A percentile compares a stretch with the other conserved stretches of the same genome.
These are phyloP conservation scores for Cytospora piceicola DNA, from an alignment of 2,329 filamentous ascomycete species.

Conservation along the genomic window DNA sequence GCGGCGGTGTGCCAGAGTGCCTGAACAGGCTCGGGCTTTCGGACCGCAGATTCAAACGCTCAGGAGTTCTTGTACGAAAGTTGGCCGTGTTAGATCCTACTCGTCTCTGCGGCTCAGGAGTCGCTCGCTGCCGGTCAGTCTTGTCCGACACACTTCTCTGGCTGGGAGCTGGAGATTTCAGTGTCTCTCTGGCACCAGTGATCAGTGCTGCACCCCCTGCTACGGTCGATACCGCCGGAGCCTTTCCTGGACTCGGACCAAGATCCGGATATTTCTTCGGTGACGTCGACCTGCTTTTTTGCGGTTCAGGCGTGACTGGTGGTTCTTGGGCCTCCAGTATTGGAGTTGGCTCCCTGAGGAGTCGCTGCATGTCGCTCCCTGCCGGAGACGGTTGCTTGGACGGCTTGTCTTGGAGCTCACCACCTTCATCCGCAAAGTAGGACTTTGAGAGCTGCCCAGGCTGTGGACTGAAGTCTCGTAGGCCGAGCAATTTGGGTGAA, in stretches of 20 bases:
- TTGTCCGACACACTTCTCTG: conserved; percentile 49
- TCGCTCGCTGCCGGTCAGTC: conserved; percentile 32
- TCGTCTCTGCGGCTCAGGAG: conserved; percentile 38
- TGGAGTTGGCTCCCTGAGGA: conserved; percentile 39
- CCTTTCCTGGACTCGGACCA: conserved; percentile 35
- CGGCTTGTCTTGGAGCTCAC: conserved; percentile 5
- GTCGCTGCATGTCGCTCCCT: conserved; percentile 18
- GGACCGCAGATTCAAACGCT: conserved; percentile 60
- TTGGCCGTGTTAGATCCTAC: conserved; percentile 59
- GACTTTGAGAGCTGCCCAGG: conserved; percentile 24
- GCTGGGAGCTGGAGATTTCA: conserved; percentile 34
- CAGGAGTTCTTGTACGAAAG: conserved; percentile 56
- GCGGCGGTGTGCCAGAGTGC: conserved; percentile 63
- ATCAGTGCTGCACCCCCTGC: conserved; percentile 43
- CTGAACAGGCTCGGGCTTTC: conserved; percentile 62
- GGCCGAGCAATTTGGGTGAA: conserved; percentile 35
- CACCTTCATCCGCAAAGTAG: conserved; percentile 27
- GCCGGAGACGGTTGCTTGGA: conserved; percentile 16
- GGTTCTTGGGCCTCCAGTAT: conserved; percentile 44
- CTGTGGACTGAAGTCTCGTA: conserved; percentile 26
- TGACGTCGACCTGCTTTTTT: conserved; percentile 42
- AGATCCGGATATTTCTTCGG: conserved; percentile 36
- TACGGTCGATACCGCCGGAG: conserved; percentile 29
- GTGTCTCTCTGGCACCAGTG: neutral
- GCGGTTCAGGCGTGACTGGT: conserved; percentile 49